Conservation (phyloP, 768 basidiomycete species). For the Rhizopogon sp. region DNA sequence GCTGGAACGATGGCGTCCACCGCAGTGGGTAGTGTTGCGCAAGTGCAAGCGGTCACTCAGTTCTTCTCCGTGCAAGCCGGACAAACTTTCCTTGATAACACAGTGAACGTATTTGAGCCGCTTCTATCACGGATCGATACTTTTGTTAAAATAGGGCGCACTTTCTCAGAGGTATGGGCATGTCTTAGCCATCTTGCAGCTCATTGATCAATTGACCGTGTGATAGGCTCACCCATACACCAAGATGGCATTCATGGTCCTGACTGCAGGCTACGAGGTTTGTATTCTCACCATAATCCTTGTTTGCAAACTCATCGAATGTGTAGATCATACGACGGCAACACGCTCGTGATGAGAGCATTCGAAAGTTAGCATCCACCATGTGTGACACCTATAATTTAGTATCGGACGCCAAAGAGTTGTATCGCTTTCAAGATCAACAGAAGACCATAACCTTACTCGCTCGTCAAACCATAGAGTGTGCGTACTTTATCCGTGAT, state of each 20-base stretch:
- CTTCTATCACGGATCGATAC: not conserved
- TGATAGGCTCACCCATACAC: conserved; percentile 3
- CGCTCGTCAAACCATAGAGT: conserved; percentile 19
- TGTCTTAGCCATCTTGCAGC: not conserved
- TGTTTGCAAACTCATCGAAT: not conserved
- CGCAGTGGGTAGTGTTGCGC: not conserved
- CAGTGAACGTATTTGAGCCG: not conserved
- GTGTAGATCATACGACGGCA: not conserved
- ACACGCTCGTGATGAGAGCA: not conserved
- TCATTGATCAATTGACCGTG: not conserved
- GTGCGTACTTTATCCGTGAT: conserved; percentile 21
- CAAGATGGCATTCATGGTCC: not conserved
- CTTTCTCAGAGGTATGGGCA: not conserved
- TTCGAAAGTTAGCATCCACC: not conserved
- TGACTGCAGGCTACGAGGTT: not conserved
- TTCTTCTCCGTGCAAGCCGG: not conserved
- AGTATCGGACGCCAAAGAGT: not conserved
- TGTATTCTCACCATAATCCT: not conserved
- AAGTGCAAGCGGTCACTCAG: not conserved
- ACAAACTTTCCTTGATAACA: not conserved
- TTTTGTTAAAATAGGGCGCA: not conserved
- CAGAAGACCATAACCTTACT: conserved; percentile 2
- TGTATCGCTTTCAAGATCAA: not conserved
- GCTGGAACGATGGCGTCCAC: not conserved
- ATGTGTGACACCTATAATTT: conserved; percentile 1